phyloP scores from a whole-genome alignment of 2,329 filamentous ascomycete species.

The Fusarium pilosicola region DNA sequence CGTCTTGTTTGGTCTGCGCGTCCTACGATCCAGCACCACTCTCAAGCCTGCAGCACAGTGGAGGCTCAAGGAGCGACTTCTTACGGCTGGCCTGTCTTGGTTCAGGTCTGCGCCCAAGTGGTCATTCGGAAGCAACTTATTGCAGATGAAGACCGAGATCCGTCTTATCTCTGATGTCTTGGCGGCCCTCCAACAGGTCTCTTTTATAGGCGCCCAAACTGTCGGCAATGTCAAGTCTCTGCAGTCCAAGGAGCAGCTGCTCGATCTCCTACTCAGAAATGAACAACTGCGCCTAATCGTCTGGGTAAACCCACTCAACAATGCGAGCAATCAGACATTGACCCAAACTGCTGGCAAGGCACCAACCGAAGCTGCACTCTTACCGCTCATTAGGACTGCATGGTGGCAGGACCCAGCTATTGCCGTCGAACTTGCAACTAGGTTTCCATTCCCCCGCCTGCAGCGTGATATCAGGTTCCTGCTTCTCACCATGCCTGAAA shows the following conservation, averaged over 20 bases:
- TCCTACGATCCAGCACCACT: slow-evolving; percentile 78
- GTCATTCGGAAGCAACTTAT: slow-evolving; percentile 93
- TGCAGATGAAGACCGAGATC: slow-evolving; percentile 94
- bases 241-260: slow-evolving; percentile 82
- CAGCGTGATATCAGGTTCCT: slow-evolving; percentile 81
- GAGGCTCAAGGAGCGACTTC: slow-evolving; percentile 86
- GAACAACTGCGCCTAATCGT: slow-evolving; percentile 86
- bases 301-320: slow-evolving; percentile 86
- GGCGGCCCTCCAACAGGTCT: slow-evolving; percentile 70
- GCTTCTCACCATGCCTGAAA: slow-evolving; percentile 84
- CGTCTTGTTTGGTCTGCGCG: slow-evolving; percentile 81
- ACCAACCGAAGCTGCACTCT: slow-evolving; percentile 58
- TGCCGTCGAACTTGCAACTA: slow-evolving; percentile 83
- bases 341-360: slow-evolving; percentile 54
- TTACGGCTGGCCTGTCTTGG: slow-evolving; percentile 90
- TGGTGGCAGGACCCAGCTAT: slow-evolving; percentile 88
- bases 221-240: slow-evolving; percentile 71
- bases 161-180: slow-evolving; percentile 82
- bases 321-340: slow-evolving; percentile 55
- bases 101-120: slow-evolving; percentile 85
- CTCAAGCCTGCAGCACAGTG: slow-evolving; percentile 73
- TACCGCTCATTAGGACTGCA: slow-evolving; percentile 78
- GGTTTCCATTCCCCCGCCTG: slow-evolving; percentile 81
- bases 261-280: slow-evolving; percentile 82
- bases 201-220: slow-evolving; percentile 65